A percentile compares a stretch with the other conserved stretches of the same genome.
These are phyloP conservation scores for Eucalyptus tenuipes DNA, from an alignment of 345 rosid genomes.

Conservation along the genomic window DNA sequence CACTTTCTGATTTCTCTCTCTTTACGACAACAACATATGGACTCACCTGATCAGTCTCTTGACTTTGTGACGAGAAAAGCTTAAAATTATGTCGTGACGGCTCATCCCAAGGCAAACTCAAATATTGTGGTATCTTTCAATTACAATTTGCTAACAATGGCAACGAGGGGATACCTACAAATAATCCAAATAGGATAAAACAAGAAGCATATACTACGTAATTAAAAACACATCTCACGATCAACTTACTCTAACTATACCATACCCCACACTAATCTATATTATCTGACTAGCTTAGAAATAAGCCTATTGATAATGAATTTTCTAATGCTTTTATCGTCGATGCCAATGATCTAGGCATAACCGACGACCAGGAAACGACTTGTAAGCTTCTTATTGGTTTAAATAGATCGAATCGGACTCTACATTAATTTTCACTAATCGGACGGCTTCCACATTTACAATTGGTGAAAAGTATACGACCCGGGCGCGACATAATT, in stretches of 20 bases:
- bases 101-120: neutral
- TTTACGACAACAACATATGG: neutral
- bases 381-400: neutral
- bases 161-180: neutral
- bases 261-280: neutral
- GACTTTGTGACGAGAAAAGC: neutral
- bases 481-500: accelerated
- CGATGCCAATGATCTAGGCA: neutral
- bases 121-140: neutral
- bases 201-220: neutral
- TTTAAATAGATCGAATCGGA: neutral
- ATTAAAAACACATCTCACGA: neutral
- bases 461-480: neutral
- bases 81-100: neutral
- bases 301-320: neutral
- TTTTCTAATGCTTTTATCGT: neutral
- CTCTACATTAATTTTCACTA: accelerated
- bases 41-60: neutral
- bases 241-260: neutral
- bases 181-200: neutral
- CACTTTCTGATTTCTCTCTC: neutral
- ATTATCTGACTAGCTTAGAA: neutral
- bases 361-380: accelerated
- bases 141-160: neutral
- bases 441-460: neutral